phyloP scores from a whole-genome alignment of 169 alveolate species.

The Eimeria maxima region DNA sequence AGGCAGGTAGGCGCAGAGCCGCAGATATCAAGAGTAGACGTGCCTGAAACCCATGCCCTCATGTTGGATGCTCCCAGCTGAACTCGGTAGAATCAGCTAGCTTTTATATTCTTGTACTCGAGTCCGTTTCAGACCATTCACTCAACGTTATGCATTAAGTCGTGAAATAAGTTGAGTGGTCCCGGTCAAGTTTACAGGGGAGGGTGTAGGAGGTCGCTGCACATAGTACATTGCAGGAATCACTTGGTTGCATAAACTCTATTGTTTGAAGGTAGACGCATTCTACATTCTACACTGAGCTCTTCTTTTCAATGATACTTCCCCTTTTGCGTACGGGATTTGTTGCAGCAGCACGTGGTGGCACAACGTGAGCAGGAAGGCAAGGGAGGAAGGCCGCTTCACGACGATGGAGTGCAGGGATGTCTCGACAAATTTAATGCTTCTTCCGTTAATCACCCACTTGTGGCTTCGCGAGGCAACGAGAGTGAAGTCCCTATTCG shows the following conservation, averaged over 20 bases:
- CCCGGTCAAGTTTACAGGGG: too few species aligned
- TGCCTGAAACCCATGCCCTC: neutral
- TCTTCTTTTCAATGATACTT: neutral
- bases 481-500: conserved; percentile 56
- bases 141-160: too few species aligned
- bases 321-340: neutral
- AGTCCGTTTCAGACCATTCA: neutral
- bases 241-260: neutral
- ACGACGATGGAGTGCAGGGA: neutral
- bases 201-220: neutral
- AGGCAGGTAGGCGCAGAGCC: neutral
- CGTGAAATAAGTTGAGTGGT: neutral
- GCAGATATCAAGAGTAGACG: neutral
- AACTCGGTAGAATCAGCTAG: neutral
- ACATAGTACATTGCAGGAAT: neutral
- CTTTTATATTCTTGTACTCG: neutral
- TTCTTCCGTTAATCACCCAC: neutral
- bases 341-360: neutral
- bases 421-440: neutral
- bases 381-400: neutral
- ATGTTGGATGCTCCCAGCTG: neutral
- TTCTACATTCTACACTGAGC: neutral
- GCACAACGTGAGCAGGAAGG: neutral
- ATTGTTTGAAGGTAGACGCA: neutral
- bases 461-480: neutral